Percentiles rank a stretch among this genome's conserved stretches.
These are phyloP conservation scores for Silene latifolia DNA, from an alignment of 148 eudicot genomes.

Conservation along the genomic window DNA sequence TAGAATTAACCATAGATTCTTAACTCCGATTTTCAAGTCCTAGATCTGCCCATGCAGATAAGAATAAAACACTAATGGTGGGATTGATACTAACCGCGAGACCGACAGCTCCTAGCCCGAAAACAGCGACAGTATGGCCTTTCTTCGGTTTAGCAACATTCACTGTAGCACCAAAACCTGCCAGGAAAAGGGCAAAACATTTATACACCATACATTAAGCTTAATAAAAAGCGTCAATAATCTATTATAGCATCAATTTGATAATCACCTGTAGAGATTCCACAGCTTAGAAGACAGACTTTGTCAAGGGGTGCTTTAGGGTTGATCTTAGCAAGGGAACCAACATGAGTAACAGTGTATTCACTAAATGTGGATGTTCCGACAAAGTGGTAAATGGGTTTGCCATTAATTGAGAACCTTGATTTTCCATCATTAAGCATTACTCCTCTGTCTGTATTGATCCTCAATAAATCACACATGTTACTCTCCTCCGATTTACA, in stretches of 20 bases:
- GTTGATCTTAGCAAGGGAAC: constrained; percentile 64
- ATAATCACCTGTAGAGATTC: constrained; percentile 54
- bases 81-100: constrained; percentile 52
- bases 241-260: too few species aligned
- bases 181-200: background rate
- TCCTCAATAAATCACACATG: constrained; percentile 68
- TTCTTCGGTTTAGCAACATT: constrained; percentile 76
- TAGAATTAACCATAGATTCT: too few species aligned
- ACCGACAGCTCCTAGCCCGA: constrained; percentile 79
- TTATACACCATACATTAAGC: background rate
- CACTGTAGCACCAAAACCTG: constrained; percentile 70
- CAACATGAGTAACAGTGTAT: constrained; percentile 59
- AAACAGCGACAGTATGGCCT: constrained; percentile 70
- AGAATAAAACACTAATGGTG: background rate
- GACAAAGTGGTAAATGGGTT: constrained; percentile 58
- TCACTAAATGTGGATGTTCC: constrained; percentile 76
- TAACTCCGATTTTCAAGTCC: too few species aligned
- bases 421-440: constrained; percentile 56
- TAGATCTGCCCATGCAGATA: too few species aligned
- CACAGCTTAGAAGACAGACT: constrained; percentile 73
- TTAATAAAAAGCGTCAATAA: background rate
- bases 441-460: constrained; percentile 66
- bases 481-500: constrained; percentile 73
- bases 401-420: constrained; percentile 55
- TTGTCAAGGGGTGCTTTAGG: constrained; percentile 78